phyloP scores from a whole-genome alignment of 495 filamentous ascomycete species.

The Penicillium goetzii region DNA sequence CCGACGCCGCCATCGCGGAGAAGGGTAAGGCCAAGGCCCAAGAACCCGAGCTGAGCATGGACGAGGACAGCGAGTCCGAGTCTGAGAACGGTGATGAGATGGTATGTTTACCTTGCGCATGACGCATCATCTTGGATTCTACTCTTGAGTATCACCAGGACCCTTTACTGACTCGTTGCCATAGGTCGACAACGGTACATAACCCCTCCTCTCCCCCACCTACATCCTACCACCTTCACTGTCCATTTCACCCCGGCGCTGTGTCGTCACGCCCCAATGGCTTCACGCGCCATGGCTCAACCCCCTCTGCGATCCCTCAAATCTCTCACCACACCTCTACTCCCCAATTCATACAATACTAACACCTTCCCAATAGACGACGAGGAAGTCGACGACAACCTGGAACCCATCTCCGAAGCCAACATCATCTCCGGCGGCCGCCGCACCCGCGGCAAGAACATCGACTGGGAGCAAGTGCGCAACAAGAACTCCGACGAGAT shows the following conservation, averaged over 20 bases:
- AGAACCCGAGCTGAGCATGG: constrained; percentile 65
- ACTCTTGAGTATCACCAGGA: background rate
- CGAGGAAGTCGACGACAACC: constrained; percentile 76
- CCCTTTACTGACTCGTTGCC: constrained; percentile 10
- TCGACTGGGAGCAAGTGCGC: constrained; percentile 84
- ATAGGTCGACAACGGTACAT: constrained; percentile 46
- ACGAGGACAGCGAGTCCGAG: constrained; percentile 67
- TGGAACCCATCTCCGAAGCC: constrained; percentile 84
- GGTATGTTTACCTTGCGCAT: constrained; percentile 47
- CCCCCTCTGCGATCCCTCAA: background rate
- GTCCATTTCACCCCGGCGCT: background rate
- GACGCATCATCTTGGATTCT: background rate
- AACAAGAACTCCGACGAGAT: constrained; percentile 59
- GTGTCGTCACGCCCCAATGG: constrained; percentile 14
- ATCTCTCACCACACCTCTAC: background rate
- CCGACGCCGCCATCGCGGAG: constrained; percentile 40
- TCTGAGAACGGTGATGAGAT: constrained; percentile 66
- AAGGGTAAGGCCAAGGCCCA: constrained; percentile 68
- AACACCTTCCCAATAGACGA: constrained; percentile 44
- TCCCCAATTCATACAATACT: constrained; percentile 11
- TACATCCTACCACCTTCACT: constrained; percentile 1
- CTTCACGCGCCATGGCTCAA: background rate
- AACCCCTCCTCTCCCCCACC: constrained; percentile 1
- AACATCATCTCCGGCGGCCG: constrained; percentile 82
- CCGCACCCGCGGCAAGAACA: constrained; percentile 82